Base-by-base conservation (phyloP, 164 flowering plant genomes). In the Vitis vinifera region DNA sequence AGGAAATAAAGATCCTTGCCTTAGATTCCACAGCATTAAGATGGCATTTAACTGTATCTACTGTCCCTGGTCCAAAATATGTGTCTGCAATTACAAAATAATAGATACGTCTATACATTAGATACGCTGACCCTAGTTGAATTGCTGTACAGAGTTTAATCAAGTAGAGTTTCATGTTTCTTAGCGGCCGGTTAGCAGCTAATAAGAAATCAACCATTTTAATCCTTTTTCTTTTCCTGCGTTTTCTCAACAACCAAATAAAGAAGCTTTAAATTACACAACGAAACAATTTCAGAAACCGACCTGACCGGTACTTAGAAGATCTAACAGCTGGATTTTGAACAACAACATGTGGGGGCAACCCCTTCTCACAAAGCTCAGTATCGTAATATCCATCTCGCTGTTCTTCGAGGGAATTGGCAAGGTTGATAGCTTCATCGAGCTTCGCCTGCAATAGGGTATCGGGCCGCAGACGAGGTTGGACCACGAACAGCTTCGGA, bases 51-150 rank as follows among this genome's bases (percentile, higher is more conserved):
- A 95, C 74, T 17, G 70, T 88, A 2, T 87, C 85, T 66, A 93
- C 94, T 2, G 99, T 93, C 58, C 99, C 99, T 2, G 65, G 78
- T 49, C 99, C 98, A 80, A 95, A 95, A 78, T 77, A 93, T 49
- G 92, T 93, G 68, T 83, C 99, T 94, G 81, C 56, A 77, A 73
- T 0, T 37, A 59, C 29, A 68, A 68, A 37, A 13, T 30, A 60
- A 10, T 37, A 37, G 44, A 37, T 37, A 23, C 27, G 0, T 23
- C 27, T 37, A 37, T 37, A 37, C 44, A 37, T 37, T 37, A 37
- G 44, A 37, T 37, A 37, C 44, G 7, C 44, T 37, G 44, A 37
- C 44, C 44, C 3, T 3, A 37, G 7, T 37, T 37, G 44, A 37
- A 37, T 37, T 37, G 6, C 7, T 37, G 4, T 37, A 37, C 44